Evolutionary conservation across 129 eudicot genomes (phyloP).

Genomic region (Centaurea solstitialis): DNA sequence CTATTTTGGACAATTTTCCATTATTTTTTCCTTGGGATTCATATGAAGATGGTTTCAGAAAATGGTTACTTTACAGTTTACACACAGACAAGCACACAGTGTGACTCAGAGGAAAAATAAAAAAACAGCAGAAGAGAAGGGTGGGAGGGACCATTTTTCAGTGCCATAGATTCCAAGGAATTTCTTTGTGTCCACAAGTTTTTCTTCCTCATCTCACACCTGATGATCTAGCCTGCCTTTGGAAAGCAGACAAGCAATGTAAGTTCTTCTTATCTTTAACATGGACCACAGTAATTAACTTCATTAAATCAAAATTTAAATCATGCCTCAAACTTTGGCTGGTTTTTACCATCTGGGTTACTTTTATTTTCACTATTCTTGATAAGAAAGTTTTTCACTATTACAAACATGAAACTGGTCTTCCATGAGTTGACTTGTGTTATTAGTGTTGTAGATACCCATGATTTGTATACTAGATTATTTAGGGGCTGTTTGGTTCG

Average conservation of each 20-base stretch:
- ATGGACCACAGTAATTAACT: constrained; percentile 24
- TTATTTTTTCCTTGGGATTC: constrained; percentile 24
- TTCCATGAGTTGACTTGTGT: not conserved
- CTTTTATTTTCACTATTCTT: constrained; percentile 2
- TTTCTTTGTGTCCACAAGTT: constrained; percentile 37
- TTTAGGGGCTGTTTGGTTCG: no score
- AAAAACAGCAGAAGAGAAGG: constrained; percentile 9
- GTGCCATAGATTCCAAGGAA: constrained; percentile 39
- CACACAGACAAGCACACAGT: constrained; percentile 36
- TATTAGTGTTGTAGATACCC: not conserved
- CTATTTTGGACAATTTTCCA: not conserved
- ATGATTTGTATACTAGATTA: not conserved
- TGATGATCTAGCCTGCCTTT: constrained; percentile 33
- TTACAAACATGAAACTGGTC: not conserved
- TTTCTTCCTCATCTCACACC: constrained; percentile 33
- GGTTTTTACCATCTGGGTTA: constrained; percentile 14
- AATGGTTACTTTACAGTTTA: constrained; percentile 42
- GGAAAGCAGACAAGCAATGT: constrained; percentile 32
- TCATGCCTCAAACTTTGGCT: constrained; percentile 11
- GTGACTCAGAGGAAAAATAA: constrained; percentile 19
- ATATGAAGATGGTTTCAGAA: constrained; percentile 31
- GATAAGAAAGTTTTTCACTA: not conserved
- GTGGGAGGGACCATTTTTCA: constrained; percentile 30
- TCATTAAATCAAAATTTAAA: no score
- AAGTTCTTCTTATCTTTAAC: constrained; percentile 6